phyloP scores from a whole-genome alignment of 2,329 filamentous ascomycete species.

The Graphium sp. region DNA sequence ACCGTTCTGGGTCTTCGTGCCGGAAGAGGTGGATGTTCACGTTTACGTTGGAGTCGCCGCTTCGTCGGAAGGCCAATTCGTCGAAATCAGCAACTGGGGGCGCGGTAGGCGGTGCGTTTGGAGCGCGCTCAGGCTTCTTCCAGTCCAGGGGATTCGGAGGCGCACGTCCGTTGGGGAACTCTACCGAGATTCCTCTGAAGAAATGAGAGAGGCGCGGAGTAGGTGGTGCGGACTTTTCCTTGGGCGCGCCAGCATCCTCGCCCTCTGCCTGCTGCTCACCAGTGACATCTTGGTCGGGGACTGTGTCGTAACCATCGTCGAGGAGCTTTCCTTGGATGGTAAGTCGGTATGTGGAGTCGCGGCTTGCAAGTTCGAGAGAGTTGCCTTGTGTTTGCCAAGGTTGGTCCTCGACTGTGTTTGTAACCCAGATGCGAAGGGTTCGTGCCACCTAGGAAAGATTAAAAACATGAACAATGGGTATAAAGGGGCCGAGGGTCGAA shows the following conservation, averaged over 20 bases:
- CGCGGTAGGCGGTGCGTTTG: conserved; percentile 38
- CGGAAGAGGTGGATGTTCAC: conserved; percentile 74
- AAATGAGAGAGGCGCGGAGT: conserved; percentile 53
- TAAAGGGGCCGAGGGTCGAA: conserved; percentile 58
- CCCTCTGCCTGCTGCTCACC: no score
- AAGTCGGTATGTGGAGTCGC: conserved; percentile 75
- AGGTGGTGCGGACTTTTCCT: conserved; percentile 21
- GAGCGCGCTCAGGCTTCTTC: conserved; percentile 57
- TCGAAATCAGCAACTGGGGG: conserved; percentile 88
- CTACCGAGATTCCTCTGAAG: conserved; percentile 64
- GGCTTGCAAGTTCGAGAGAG: conserved; percentile 52
- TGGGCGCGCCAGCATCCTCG: conserved; percentile 7
- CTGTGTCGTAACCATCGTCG: conserved; percentile 39
- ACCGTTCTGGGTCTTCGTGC: conserved; percentile 76
- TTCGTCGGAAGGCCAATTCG: conserved; percentile 78
- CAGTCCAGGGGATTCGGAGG: conserved; percentile 56
- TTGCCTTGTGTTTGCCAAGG: conserved; percentile 58
- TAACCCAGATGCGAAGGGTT: conserved; percentile 84
- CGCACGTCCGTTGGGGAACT: conserved; percentile 47
- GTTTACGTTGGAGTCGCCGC: conserved; percentile 83
- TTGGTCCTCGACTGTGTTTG: conserved; percentile 87
- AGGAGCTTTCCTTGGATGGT: conserved; percentile 82
- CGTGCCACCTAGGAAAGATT: conserved; percentile 5
- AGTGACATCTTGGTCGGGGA: conserved; percentile 17
- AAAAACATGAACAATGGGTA: conserved; percentile 4